Evolutionary conservation across 2,329 filamentous ascomycete species (phyloP).

Genomic region (Plectosphaerella cucumerina): DNA sequence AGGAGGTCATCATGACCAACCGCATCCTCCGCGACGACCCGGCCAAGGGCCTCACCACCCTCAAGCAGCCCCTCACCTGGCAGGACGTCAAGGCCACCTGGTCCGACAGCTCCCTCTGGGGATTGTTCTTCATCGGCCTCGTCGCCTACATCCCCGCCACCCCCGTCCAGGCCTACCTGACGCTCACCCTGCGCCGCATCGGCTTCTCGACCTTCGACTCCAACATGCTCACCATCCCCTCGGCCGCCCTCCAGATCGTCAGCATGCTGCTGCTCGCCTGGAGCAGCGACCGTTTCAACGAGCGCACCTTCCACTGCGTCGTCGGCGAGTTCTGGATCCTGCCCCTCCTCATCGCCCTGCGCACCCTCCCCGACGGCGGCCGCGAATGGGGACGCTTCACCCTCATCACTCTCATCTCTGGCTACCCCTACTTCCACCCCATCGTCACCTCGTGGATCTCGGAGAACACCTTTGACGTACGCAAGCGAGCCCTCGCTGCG

Average conservation of each 20-base stretch:
- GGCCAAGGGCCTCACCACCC: constrained; percentile 43
- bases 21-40: constrained; percentile 50
- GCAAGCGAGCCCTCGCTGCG: constrained; percentile 43
- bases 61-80: constrained; percentile 37
- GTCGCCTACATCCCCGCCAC: constrained; percentile 44
- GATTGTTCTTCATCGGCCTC: constrained; percentile 44
- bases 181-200: constrained; percentile 50
- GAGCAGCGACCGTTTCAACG: constrained; percentile 50
- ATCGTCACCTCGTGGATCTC: constrained; percentile 47
- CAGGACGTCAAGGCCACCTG: constrained; percentile 39
- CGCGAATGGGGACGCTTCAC: constrained; percentile 49
- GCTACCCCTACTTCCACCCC: constrained; percentile 56
- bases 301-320: constrained; percentile 49
- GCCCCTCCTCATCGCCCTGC: constrained; percentile 45
- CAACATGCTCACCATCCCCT: constrained; percentile 60
- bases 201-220: constrained; percentile 55
- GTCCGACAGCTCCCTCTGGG: constrained; percentile 44
- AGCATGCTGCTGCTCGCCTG: constrained; percentile 51
- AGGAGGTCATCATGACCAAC: constrained; percentile 69
- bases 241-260: constrained; percentile 51
- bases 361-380: constrained; percentile 41
- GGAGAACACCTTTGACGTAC: constrained; percentile 45
- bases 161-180: constrained; percentile 46
- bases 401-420: constrained; percentile 47
- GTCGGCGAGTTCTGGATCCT: constrained; percentile 49